A percentile compares a stretch with the other conserved stretches of the same genome.
These are phyloP conservation scores for Starmerella cellae DNA, from an alignment of 805 yeast genomes.

Conservation along the genomic window DNA sequence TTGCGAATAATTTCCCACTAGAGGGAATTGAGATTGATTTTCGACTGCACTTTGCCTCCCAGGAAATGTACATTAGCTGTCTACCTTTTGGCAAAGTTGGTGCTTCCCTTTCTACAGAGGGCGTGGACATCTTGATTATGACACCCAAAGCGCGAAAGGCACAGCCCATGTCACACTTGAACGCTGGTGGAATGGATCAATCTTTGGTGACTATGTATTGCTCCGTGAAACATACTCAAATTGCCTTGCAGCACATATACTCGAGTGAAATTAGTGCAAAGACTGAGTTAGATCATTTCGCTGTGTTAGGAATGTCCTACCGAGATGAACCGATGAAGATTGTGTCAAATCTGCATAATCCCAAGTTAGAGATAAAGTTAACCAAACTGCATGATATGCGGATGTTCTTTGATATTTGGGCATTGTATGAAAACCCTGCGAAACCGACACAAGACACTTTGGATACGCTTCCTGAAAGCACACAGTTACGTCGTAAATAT, in stretches of 20 bases:
- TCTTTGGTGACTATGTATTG: conserved; percentile 35
- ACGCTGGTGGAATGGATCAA: conserved; percentile 2
- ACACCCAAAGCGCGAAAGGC: conserved; percentile 19
- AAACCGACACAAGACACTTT: background rate
- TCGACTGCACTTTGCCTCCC: conserved; percentile 49
- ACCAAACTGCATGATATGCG: conserved; percentile 81
- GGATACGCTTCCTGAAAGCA: conserved; percentile 4
- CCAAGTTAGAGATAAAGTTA: conserved; percentile 50
- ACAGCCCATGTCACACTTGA: background rate
- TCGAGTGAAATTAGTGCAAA: conserved; percentile 76
- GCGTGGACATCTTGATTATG: conserved; percentile 45
- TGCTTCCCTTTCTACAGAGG: conserved; percentile 63
- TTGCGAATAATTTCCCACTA: background rate
- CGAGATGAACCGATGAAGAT: conserved; percentile 21
- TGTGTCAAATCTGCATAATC: conserved; percentile 37
- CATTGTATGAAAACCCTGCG: conserved; percentile 6
- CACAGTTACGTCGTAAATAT: conserved; percentile 9
- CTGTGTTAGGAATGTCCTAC: conserved; percentile 5
- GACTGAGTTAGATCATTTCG: conserved; percentile 5
- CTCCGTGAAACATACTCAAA: conserved; percentile 42
- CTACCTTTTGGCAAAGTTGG: conserved; percentile 90
- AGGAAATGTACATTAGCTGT: conserved; percentile 67
- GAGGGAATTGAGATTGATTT: conserved; percentile 10
- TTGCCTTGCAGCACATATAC: conserved; percentile 77
- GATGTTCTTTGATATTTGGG: conserved; percentile 36